These are phyloP conservation scores for Microdochium trichocladiopsis DNA, from an alignment of 2,329 filamentous ascomycete genomes.

Conservation along the genomic window DNA sequence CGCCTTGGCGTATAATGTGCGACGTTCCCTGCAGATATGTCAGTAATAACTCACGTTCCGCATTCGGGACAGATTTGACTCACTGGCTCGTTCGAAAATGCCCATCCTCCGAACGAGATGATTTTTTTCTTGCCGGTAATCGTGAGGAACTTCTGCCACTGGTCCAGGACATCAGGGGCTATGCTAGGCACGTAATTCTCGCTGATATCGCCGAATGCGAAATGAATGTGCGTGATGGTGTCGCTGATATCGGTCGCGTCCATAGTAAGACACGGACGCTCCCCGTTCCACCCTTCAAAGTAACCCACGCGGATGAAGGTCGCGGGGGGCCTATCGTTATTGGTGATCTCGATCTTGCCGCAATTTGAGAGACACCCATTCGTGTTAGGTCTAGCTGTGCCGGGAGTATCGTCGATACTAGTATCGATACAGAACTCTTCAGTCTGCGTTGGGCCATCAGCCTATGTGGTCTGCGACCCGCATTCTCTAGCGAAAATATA, in stretches of 20 bases:
- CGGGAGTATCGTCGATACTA: no score
- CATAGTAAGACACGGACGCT: conserved; percentile 1
- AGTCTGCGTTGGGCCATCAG: background rate
- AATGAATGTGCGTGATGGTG: background rate
- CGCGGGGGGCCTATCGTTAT: background rate
- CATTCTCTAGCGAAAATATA: background rate
- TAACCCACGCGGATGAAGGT: conserved; percentile 1
- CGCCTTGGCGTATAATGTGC: conserved; percentile 8
- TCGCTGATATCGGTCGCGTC: background rate
- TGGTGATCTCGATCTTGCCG: no score
- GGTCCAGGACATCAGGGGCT: conserved; percentile 1
- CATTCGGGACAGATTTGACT: background rate
- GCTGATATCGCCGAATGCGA: conserved; percentile 1
- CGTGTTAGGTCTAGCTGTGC: no score
- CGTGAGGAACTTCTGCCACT: conserved; percentile 10
- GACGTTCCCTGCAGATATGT: conserved; percentile 2
- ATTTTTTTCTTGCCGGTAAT: conserved; percentile 8
- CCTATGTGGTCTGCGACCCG: background rate
- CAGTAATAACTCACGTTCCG: background rate
- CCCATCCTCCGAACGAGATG: no score
- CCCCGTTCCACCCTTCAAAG: conserved; percentile 2
- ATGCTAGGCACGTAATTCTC: background rate
- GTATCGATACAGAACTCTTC: background rate
- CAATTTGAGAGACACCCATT: no score
- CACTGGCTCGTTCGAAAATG: no score